These are phyloP conservation scores for Cutaneotrichosporon mucoides DNA, from an alignment of 1,284 basidiomycete species.

Conservation along the genomic window DNA sequence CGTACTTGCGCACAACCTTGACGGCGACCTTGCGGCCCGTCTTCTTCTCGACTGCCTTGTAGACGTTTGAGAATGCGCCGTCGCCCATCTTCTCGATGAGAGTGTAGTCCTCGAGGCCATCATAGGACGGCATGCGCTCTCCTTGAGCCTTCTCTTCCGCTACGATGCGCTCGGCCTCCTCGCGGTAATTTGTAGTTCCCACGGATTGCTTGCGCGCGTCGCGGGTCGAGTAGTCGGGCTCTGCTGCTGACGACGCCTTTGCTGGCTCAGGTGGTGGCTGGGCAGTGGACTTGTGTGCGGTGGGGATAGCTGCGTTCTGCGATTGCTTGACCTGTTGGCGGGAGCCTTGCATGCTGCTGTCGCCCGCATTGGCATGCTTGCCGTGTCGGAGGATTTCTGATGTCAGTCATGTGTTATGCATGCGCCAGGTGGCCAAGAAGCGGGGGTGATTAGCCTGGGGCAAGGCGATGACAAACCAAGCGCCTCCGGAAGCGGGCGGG, in stretches of 20 bases:
- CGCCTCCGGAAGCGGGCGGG: not conserved
- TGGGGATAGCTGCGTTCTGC: no score
- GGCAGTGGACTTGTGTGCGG: no score
- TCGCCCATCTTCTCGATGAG: slow-evolving; percentile 93
- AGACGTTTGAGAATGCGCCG: slow-evolving; percentile 98
- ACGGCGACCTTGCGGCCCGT: slow-evolving; percentile 85
- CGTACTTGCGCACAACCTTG: slow-evolving; percentile 96
- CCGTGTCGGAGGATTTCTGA: slow-evolving; percentile 71
- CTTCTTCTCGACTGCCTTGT: slow-evolving; percentile 78
- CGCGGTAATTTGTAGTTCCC: slow-evolving; percentile 49
- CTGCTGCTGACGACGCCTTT: slow-evolving; percentile 10
- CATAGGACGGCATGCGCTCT: slow-evolving; percentile 73
- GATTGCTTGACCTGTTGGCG: slow-evolving; percentile 4
- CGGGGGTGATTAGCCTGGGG: no score
- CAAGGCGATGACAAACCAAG: not conserved
- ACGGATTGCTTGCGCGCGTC: not conserved
- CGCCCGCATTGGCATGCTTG: slow-evolving; percentile 60
- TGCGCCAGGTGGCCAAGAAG: no score
- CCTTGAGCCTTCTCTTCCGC: slow-evolving; percentile 71
- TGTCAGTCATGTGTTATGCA: not conserved
- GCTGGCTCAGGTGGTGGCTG: slow-evolving; percentile 17
- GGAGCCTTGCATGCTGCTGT: slow-evolving; percentile 49
- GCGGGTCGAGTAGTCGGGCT: not conserved
- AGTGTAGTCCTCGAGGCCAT: slow-evolving; percentile 76
- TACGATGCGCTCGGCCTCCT: slow-evolving; percentile 69